phyloP scores from a whole-genome alignment of 768 basidiomycete genomes.

The Tephrocybe sp. region DNA sequence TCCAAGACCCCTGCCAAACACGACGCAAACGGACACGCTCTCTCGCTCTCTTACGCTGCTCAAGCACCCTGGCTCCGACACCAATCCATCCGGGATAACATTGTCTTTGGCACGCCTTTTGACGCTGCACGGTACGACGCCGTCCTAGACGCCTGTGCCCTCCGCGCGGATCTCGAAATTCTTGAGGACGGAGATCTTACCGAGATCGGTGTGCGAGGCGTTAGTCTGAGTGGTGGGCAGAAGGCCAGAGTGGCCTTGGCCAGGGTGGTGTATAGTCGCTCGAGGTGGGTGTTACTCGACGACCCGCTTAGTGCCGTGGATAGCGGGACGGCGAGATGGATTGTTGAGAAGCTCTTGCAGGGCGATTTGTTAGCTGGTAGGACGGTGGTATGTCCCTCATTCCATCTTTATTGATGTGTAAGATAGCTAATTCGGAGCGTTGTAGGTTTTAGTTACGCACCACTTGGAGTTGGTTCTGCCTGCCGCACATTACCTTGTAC shows the following conservation, averaged over 20 bases:
- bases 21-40: conserved; percentile 61
- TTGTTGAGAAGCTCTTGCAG: conserved; percentile 53
- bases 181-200: conserved; percentile 86
- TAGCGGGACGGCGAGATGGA: conserved; percentile 31
- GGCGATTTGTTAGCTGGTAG: conserved; percentile 67
- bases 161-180: conserved; percentile 77
- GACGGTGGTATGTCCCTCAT: conserved; percentile 50
- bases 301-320: conserved; percentile 84
- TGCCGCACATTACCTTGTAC: conserved; percentile 64
- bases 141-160: conserved; percentile 81
- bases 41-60: conserved; percentile 68
- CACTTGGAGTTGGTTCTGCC: conserved; percentile 83
- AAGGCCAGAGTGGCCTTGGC: conserved; percentile 84
- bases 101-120: conserved; percentile 69
- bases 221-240: conserved; percentile 80
- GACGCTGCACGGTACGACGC: conserved; percentile 73
- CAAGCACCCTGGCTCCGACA: conserved; percentile 77
- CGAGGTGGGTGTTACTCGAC: conserved; percentile 72
- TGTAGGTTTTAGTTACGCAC: conserved; percentile 74
- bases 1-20: conserved; percentile 61
- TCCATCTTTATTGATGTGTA: too few relatives aligned
- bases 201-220: conserved; percentile 80
- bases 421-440: too few relatives aligned
- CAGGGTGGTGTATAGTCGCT: conserved; percentile 75
- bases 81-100: too few relatives aligned